Percentiles rank a stretch among this genome's conserved stretches.
phyloP scores from a whole-genome alignment of 2,329 filamentous ascomycete genomes.

The Remersonia thermophila region DNA sequence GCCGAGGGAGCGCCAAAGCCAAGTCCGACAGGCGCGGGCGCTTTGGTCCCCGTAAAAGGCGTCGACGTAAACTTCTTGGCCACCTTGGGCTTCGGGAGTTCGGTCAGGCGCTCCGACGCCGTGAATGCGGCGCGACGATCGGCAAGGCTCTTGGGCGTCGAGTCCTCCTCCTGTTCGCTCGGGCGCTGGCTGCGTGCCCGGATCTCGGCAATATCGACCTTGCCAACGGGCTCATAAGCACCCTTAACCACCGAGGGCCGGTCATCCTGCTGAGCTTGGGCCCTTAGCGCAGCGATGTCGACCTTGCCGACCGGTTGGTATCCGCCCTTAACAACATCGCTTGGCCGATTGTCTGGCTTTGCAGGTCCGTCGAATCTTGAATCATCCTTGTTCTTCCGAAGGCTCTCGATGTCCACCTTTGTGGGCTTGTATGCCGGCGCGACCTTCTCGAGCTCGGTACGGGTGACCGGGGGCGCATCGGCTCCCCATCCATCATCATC shows the following conservation, averaged over 20 bases:
- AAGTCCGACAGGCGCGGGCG: constrained; percentile 61
- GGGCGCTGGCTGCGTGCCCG: constrained; percentile 66
- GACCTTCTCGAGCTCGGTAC: constrained; percentile 83
- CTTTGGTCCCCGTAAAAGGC: constrained; percentile 77
- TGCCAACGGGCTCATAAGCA: constrained; percentile 86
- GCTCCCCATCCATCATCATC: constrained; percentile 89
- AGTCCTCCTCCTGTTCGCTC: constrained; percentile 24
- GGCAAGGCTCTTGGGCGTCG: constrained; percentile 49
- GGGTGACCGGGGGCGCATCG: constrained; percentile 82
- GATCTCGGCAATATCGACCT: constrained; percentile 94
- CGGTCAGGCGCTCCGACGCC: constrained; percentile 68
- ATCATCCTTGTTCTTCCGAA: constrained; percentile 61
- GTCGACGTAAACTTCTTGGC: constrained; percentile 71
- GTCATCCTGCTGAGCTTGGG: constrained; percentile 63
- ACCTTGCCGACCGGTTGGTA: constrained; percentile 96
- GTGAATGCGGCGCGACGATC: constrained; percentile 66
- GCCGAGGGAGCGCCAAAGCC: constrained; percentile 51
- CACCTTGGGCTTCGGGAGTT: constrained; percentile 88
- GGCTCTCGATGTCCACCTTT: constrained; percentile 82
- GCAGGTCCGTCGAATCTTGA: constrained; percentile 43
- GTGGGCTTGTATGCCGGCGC: constrained; percentile 87
- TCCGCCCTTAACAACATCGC: constrained; percentile 65
- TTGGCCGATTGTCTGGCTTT: constrained; percentile 30
- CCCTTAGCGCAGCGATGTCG: constrained; percentile 86
- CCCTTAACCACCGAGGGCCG: constrained; percentile 79